These are phyloP conservation scores for Acanthamoeba royreba DNA, from an alignment of 208 protist species.

Conservation along the genomic window DNA sequence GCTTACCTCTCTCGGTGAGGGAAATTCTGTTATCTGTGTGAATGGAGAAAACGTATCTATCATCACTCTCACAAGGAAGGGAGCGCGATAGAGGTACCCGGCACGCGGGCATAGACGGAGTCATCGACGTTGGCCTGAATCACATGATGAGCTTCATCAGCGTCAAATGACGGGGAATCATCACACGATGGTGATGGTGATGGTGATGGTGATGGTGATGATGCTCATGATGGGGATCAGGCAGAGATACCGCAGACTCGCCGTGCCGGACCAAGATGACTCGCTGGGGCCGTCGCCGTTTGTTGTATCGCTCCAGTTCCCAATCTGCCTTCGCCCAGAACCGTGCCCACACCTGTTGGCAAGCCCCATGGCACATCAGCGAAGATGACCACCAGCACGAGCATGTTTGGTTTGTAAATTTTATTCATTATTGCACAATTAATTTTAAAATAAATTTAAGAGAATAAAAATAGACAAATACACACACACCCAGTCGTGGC, in stretches of 20 bases:
- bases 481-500: neutral
- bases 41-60: neutral
- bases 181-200: no score
- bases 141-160: neutral
- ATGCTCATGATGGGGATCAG: neutral
- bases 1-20: neutral
- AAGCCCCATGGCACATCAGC: neutral
- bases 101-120: neutral
- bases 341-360: neutral
- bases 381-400: neutral
- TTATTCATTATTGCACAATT: neutral
- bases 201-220: no score
- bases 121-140: neutral
- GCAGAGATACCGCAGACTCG: neutral
- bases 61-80: neutral
- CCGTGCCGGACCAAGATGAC: neutral
- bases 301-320: neutral
- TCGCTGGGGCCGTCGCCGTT: neutral
- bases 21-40: slow-evolving; percentile 35
- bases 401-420: no score
- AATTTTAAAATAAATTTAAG: neutral
- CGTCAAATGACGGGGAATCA: neutral
- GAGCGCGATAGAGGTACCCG: neutral
- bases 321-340: neutral
- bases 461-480: neutral